Evolutionary conservation across 768 basidiomycete genomes (phyloP), one percentile per base, ranked within the genome.

Genomic region (Trichaptum fuscoviolaceum): DNA sequence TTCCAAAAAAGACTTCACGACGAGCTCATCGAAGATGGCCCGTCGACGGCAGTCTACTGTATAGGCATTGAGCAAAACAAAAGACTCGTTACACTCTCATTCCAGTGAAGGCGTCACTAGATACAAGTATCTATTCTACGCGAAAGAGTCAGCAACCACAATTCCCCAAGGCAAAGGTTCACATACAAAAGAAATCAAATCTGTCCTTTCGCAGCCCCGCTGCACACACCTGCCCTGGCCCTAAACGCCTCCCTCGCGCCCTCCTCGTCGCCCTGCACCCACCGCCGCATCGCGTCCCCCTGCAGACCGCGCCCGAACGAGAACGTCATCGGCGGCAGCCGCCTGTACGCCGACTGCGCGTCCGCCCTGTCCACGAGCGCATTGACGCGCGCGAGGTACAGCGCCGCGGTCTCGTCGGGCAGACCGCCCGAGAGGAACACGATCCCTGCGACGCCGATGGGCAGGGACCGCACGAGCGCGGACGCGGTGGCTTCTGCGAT

Each of bases 261-360:
- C 35, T 72, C 67, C 66, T 81, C 77, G 57, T 85, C 83, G 1
- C 83, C 83, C 66, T 69, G 75, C 24, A 78, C 77, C 82, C 83
- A 85, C 65, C 76, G 72, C 64, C 77, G 74, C 75, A 83, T 78
- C 9, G 83, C 80, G 17, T 83, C 81, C 1, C 82, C 81, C 72
- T 86, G 85, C 27, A 85, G 69, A 10, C 81, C 82, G 26, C 82
- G 70, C 35, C 84, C 82, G 73, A 82, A 85, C 27, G 83, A 83
- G 71, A 86, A 84, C 2, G 80, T 78, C 52, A 84, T 69, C 25
- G 74, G 75, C n/a, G 80, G 83, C 8, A 84, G 73, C 7, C 80
- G 75, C 18, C 75, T 70, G 62, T 83, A 75, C 9, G 79, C 70
- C 7, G 79, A 81, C 34, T 72, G 69, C 1, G 75, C 71, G 12